phyloP scores from a whole-genome alignment of 2,329 filamentous ascomycete genomes.

The Thielaviopsis ethacetica region DNA sequence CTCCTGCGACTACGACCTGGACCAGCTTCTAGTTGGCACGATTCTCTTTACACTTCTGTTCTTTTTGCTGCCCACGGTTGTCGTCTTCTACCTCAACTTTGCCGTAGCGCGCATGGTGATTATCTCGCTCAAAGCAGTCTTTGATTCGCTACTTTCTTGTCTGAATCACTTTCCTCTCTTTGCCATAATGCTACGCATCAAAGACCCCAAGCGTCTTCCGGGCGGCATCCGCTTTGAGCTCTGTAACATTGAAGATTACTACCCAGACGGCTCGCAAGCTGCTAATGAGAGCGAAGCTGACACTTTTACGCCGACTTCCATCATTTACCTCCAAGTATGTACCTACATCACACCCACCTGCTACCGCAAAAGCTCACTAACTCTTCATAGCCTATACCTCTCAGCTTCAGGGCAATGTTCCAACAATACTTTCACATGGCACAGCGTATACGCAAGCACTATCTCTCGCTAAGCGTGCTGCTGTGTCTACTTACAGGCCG shows the following conservation, averaged over 20 bases:
- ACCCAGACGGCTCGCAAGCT: constrained; percentile 22
- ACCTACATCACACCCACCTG: not conserved
- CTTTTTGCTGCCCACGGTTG: constrained; percentile 84
- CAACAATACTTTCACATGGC: constrained; percentile 94
- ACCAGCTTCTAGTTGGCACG: constrained; percentile 88
- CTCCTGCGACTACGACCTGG: constrained; percentile 95
- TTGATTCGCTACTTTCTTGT: constrained; percentile 85
- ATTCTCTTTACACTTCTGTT: constrained; percentile 92
- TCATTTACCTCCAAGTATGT: constrained; percentile 69
- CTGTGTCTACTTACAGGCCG: constrained; percentile 77
- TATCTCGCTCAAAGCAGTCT: constrained; percentile 75
- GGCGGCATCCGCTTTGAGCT: constrained; percentile 82
- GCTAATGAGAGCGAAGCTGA: not conserved
- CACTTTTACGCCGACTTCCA: constrained; percentile 44
- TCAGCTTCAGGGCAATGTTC: constrained; percentile 88
- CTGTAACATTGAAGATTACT: constrained; percentile 48
- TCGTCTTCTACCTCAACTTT: constrained; percentile 95
- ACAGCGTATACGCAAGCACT: constrained; percentile 84
- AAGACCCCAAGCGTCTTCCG: constrained; percentile 78
- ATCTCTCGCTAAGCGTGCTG: constrained; percentile 75
- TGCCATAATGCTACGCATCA: constrained; percentile 86
- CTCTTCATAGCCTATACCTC: constrained; percentile 55
- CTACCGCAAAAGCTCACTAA: not conserved
- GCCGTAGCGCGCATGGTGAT: constrained; percentile 88
- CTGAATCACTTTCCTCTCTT: constrained; percentile 97